Base-by-base conservation (phyloP, 495 filamentous ascomycete species). In the Hypoxylon rickii region DNA sequence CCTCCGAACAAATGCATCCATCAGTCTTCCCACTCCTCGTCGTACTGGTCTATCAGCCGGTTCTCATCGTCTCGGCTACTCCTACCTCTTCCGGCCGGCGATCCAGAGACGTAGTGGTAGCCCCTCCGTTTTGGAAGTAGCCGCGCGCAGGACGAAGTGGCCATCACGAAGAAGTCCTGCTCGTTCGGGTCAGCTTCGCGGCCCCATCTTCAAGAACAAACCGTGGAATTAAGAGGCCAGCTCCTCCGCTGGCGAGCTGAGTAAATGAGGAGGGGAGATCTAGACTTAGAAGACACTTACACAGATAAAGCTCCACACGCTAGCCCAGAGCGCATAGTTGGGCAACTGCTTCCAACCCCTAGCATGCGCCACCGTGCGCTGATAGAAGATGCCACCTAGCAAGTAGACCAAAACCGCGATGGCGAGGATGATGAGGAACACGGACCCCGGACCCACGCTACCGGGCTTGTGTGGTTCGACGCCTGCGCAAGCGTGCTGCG, bases 291-390 rank as follows among this genome's bases (percentile, higher is more conserved):
- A n/a, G 41, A 38, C 37, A 63, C 86, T 81, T 83, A 96, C 94
- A 80, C 78, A 86, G 51, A 96, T 63, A 63, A 96, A 94, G 44
- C 85, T 83, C 57, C 88, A 79, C 33, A 96, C 87, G n/a, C 89
- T 86, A 21, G 89, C 85, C 95, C 95, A 99, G 43, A 96, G 78
- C 53, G 80, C 83, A 75, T 92, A 97, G 71, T 99, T 97, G 12
- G 95, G 95, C 51, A 97, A 78, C 66, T 97, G 95, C 57, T 89
- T 82, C 95, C 92, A 99, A 20, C 95, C 95, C 24, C 95, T 80
- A 47, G 95, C 92, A 68, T 97, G 89, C 75, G 91, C 89, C 49
- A 99, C 95, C 8, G 89, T 95, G 39, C 95, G 84, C 67, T 97
- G 91, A 73, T 97, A 99, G 31, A 96, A 88, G 64, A 94, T 89